phyloP scores from a whole-genome alignment of 129 eudicot genomes.

The Flaveria robusta region DNA sequence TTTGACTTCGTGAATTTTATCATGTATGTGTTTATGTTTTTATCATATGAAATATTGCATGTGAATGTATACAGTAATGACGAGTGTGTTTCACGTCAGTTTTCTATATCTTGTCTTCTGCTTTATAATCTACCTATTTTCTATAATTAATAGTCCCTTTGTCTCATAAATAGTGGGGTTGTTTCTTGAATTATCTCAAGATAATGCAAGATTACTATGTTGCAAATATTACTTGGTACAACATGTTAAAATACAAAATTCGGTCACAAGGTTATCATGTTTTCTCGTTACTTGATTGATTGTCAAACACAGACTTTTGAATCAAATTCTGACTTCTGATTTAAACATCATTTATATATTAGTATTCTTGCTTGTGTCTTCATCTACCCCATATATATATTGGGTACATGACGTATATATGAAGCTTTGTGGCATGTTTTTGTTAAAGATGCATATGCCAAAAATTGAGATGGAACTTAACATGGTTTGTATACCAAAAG shows the following conservation, averaged over 20 bases:
- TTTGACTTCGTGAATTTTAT: conserved; percentile 22
- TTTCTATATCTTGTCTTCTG: background rate
- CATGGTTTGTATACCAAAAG: background rate
- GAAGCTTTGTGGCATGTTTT: background rate
- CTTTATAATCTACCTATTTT: background rate
- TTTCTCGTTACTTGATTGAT: background rate
- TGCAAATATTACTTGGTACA: background rate
- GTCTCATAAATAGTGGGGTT: background rate
- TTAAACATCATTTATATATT: background rate
- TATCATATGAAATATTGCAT: conserved; percentile 6
- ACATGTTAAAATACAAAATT: conserved; percentile 1
- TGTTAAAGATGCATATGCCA: background rate
- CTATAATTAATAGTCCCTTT: background rate
- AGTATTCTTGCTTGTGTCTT: background rate
- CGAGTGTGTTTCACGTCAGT: background rate
- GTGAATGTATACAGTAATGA: background rate
- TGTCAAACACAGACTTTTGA: background rate
- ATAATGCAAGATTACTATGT: background rate
- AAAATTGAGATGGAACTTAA: background rate
- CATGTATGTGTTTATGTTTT: conserved; percentile 14
- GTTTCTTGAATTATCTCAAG: background rate
- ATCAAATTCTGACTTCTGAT: background rate
- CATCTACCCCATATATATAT: too few relatives aligned
- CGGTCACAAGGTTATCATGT: background rate
- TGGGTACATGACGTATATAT: too few relatives aligned